phyloP scores from a whole-genome alignment of 148 eudicot genomes.

The Amaranthus palmeri region DNA sequence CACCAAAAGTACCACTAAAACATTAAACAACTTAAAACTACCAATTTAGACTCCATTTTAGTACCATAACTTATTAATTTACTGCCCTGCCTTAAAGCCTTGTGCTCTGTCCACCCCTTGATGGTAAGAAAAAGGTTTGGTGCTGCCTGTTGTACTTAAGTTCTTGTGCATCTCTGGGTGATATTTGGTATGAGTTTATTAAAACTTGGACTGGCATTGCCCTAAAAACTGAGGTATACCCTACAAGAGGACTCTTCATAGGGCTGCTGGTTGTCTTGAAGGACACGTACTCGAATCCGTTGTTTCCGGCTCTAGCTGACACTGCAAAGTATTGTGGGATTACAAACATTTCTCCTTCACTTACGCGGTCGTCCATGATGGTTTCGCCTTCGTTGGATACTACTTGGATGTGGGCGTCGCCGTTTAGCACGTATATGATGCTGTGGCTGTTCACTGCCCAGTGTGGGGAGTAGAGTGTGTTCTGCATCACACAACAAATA shows the following conservation, averaged over 20 bases:
- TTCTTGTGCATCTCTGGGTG: conserved; percentile 43
- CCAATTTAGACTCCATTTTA: background rate
- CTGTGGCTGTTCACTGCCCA: conserved; percentile 63
- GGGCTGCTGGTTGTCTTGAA: conserved; percentile 61
- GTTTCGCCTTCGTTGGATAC: conserved; percentile 43
- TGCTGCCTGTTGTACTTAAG: conserved; percentile 46
- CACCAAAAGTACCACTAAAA: background rate
- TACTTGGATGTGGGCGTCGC: conserved; percentile 50
- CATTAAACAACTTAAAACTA: background rate
- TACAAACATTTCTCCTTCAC: conserved; percentile 56
- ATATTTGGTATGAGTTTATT: conserved; percentile 41
- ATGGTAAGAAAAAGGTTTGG: conserved; percentile 43
- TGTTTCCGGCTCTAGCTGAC: conserved; percentile 41
- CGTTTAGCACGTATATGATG: conserved; percentile 47
- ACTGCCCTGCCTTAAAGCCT: conserved; percentile 5
- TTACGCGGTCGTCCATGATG: conserved; percentile 51
- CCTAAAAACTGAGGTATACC: conserved; percentile 63
- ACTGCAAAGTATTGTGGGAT: conserved; percentile 54
- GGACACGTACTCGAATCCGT: conserved; percentile 55
- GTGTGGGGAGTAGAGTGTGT: conserved; percentile 50
- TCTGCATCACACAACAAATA: conserved; percentile 25
- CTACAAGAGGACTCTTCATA: conserved; percentile 54
- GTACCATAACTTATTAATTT: too few species aligned
- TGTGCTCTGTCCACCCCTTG: conserved; percentile 17
- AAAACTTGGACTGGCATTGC: conserved; percentile 62